Evolutionary conservation across 305 asterid genomes (phyloP).

Genomic region (Fraxinus angustifolia): DNA sequence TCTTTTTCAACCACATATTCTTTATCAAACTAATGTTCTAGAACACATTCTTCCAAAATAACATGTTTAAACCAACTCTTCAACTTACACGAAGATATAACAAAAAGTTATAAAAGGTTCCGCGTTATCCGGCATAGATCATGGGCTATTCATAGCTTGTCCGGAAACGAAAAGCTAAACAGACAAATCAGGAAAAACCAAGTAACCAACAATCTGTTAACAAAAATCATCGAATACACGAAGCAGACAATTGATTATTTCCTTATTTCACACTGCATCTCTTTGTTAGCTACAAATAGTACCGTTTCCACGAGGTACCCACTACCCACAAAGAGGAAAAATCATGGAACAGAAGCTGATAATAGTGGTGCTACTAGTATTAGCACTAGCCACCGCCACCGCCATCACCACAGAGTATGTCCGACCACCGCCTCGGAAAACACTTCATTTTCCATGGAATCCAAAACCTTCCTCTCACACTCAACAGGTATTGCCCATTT

Average conservation of each 20-base stretch:
- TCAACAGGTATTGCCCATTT: conserved; percentile 48
- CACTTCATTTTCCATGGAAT: conserved; percentile 48
- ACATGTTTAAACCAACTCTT: too few species aligned
- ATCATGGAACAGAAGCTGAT: conserved; percentile 27
- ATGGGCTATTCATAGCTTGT: neutral
- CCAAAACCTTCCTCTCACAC: conserved; percentile 49
- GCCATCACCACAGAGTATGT: conserved; percentile 42
- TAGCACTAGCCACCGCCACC: neutral
- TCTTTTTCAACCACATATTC: too few species aligned
- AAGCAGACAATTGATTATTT: neutral
- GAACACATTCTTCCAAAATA: too few species aligned
- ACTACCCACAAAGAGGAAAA: neutral
- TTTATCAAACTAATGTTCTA: too few species aligned
- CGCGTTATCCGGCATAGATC: neutral
- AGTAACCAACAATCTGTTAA: neutral
- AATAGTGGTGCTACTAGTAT: conserved; percentile 1
- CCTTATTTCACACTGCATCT: neutral
- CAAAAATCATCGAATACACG: neutral
- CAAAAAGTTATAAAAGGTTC: neutral
- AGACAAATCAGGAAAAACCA: neutral
- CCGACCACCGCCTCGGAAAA: conserved; percentile 65
- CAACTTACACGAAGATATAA: too few species aligned
- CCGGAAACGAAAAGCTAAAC: neutral
- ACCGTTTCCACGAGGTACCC: neutral
- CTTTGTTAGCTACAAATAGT: neutral